Evolutionary conservation across 208 protist species (phyloP).

Genomic region (Crithidia expoeki): DNA sequence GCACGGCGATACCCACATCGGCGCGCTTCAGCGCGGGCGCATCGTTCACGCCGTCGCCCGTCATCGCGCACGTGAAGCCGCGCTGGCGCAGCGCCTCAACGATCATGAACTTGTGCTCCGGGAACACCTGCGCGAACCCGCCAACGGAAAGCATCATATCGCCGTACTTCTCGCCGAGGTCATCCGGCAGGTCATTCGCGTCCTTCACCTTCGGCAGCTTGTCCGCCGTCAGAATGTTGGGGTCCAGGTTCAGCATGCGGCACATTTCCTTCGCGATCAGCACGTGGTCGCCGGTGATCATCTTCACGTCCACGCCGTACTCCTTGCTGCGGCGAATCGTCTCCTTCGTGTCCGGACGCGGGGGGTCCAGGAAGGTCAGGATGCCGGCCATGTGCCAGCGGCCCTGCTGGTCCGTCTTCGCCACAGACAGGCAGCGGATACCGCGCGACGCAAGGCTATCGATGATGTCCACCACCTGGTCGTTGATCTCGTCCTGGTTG

Average conservation of each 20-base stretch:
- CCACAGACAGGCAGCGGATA: slow-evolving; percentile 77
- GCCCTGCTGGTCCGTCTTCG: slow-evolving; percentile 55
- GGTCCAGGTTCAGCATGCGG: slow-evolving; percentile 90
- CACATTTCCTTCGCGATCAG: slow-evolving; percentile 95
- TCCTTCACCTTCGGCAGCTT: slow-evolving; percentile 73
- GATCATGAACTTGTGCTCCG: slow-evolving; percentile 96
- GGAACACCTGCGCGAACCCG: slow-evolving; percentile 94
- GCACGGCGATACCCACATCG: slow-evolving; percentile 96
- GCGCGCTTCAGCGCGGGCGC: slow-evolving; percentile 95
- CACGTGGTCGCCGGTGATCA: slow-evolving; percentile 95
- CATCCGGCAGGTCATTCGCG: slow-evolving; percentile 57
- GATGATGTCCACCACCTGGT: slow-evolving; percentile 75
- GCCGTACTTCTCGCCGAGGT: slow-evolving; percentile 73
- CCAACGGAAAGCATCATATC: slow-evolving; percentile 68
- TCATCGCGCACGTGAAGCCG: slow-evolving; percentile 95
- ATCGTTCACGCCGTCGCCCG: slow-evolving; percentile 97
- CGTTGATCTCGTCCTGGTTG: slow-evolving; percentile 82
- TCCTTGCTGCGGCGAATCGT: slow-evolving; percentile 82
- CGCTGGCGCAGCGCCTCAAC: slow-evolving; percentile 91
- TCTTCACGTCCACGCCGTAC: slow-evolving; percentile 94
- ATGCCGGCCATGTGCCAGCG: slow-evolving; percentile 87
- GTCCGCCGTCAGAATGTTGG: slow-evolving; percentile 85
- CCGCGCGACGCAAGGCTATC: slow-evolving; percentile 66
- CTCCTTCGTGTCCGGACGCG: slow-evolving; percentile 90
- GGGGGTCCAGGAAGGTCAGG: slow-evolving; percentile 92